Conservation (phyloP, 148 eudicot species). For the Fagopyrum tataricum region DNA sequence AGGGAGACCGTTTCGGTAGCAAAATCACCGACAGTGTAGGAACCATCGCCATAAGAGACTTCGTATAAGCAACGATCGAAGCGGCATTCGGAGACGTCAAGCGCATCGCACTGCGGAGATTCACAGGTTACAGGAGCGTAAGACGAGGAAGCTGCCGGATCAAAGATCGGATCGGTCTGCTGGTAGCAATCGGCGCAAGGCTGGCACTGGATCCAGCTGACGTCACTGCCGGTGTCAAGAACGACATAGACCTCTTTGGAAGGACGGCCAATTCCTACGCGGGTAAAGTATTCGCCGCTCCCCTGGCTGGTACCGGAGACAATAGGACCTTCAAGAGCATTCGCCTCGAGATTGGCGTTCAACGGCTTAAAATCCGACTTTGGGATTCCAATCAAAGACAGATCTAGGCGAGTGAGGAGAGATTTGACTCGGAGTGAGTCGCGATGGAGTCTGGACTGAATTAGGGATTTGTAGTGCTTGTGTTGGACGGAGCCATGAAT, state of each 20-base stretch:
- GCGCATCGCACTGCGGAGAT: slow-evolving; percentile 36
- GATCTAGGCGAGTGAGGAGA: background rate
- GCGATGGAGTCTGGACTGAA: background rate
- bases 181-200: slow-evolving; percentile 51
- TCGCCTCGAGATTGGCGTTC: slow-evolving; percentile 16
- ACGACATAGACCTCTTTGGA: slow-evolving; percentile 45
- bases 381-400: background rate
- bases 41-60: slow-evolving; percentile 20
- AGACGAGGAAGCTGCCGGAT: slow-evolving; percentile 45
- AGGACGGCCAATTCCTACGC: slow-evolving; percentile 63
- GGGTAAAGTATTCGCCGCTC: slow-evolving; percentile 55
- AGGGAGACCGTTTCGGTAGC: slow-evolving; percentile 20
- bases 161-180: slow-evolving; percentile 57
- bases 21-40: slow-evolving; percentile 18
- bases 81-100: slow-evolving; percentile 39
- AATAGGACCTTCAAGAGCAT: slow-evolving; percentile 43
- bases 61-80: slow-evolving; percentile 30
- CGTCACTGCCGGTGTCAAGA: slow-evolving; percentile 56
- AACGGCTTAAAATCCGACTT: background rate
- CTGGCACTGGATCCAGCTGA: slow-evolving; percentile 60
- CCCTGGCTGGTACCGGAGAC: slow-evolving; percentile 58
- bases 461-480: background rate
- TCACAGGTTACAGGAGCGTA: slow-evolving; percentile 41
- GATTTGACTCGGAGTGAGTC: slow-evolving; percentile 8
- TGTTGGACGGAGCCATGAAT: background rate